Conservation (phyloP, 768 basidiomycete species). For the Leccinellum rugosiceps region DNA sequence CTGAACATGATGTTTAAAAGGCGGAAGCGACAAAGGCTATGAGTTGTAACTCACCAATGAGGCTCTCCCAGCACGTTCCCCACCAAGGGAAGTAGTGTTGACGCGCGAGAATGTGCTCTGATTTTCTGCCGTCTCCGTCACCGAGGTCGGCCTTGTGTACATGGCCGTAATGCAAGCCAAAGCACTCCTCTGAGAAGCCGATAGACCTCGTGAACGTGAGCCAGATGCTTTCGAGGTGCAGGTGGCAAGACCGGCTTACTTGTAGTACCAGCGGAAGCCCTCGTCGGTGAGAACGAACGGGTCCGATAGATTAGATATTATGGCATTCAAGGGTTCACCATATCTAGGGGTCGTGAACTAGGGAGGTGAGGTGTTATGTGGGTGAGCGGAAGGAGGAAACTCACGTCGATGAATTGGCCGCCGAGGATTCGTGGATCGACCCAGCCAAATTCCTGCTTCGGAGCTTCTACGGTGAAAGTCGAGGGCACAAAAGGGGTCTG, state of each 20-base stretch:
- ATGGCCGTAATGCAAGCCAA: constrained; percentile 74
- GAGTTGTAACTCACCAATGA: constrained; percentile 45
- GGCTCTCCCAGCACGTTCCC: constrained; percentile 88
- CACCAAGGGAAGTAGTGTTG: constrained; percentile 76
- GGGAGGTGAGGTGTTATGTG: background rate
- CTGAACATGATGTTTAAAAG: constrained; percentile 30
- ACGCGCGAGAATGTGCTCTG: constrained; percentile 68
- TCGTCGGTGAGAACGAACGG: constrained; percentile 73
- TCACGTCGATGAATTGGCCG: constrained; percentile 73
- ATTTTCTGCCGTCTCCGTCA: constrained; percentile 70
- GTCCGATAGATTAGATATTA: constrained; percentile 76
- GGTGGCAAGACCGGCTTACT: constrained; percentile 35
- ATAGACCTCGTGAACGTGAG: constrained; percentile 51
- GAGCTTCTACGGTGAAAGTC: constrained; percentile 2
- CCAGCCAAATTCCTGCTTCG: constrained; percentile 40
- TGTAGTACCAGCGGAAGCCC: constrained; percentile 68
- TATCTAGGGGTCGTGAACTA: constrained; percentile 62
- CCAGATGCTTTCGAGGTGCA: background rate
- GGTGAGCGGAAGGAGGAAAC: constrained; percentile 17
- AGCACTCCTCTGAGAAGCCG: constrained; percentile 79
- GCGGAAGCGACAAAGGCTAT: background rate
- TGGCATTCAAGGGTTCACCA: constrained; percentile 83
- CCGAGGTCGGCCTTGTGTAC: constrained; percentile 80
- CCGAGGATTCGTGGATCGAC: constrained; percentile 71
- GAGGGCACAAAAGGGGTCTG: constrained; percentile 11